phyloP scores from a whole-genome alignment of 768 basidiomycete genomes.

The Tulasnella sp. region DNA sequence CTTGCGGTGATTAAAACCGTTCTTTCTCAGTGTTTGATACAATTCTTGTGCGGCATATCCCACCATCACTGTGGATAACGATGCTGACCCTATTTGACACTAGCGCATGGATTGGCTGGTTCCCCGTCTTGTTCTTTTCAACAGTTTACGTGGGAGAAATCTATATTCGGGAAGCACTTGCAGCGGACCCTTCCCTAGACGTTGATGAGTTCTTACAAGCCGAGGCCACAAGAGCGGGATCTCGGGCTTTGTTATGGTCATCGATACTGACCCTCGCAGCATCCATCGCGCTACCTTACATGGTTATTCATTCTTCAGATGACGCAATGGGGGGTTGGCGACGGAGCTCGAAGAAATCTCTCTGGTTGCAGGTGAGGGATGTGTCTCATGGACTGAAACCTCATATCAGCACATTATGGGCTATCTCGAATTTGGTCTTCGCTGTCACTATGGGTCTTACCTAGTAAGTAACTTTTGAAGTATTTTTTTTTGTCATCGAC shows the following conservation, averaged over 20 bases:
- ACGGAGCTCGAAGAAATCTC: not conserved
- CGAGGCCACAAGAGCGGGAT: slow-evolving; percentile 71
- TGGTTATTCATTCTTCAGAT: slow-evolving; percentile 27
- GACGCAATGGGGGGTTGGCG: not conserved
- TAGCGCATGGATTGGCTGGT: slow-evolving; percentile 78
- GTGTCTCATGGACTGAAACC: slow-evolving; percentile 23
- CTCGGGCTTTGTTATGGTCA: slow-evolving; percentile 69
- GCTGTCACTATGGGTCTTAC: slow-evolving; percentile 67
- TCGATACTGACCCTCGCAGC: slow-evolving; percentile 52
- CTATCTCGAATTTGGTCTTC: slow-evolving; percentile 59
- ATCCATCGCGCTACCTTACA: slow-evolving; percentile 58
- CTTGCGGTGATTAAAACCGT: slow-evolving; percentile 10
- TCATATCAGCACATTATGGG: slow-evolving; percentile 63
- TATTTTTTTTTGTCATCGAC: slow-evolving; percentile 7
- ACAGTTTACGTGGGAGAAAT: slow-evolving; percentile 16
- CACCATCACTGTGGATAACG: not conserved
- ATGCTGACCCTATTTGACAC: not conserved
- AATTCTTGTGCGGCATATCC: slow-evolving; percentile 69
- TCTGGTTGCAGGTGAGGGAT: slow-evolving; percentile 22
- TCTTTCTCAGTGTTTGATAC: slow-evolving; percentile 48
- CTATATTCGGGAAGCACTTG: slow-evolving; percentile 4
- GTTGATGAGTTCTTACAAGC: slow-evolving; percentile 25
- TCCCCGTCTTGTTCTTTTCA: slow-evolving; percentile 15
- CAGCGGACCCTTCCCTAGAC: not conserved
- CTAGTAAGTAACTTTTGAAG: slow-evolving; percentile 41